Base-by-base conservation (phyloP, 495 filamentous ascomycete species). In the Sporormia fimetaria region DNA sequence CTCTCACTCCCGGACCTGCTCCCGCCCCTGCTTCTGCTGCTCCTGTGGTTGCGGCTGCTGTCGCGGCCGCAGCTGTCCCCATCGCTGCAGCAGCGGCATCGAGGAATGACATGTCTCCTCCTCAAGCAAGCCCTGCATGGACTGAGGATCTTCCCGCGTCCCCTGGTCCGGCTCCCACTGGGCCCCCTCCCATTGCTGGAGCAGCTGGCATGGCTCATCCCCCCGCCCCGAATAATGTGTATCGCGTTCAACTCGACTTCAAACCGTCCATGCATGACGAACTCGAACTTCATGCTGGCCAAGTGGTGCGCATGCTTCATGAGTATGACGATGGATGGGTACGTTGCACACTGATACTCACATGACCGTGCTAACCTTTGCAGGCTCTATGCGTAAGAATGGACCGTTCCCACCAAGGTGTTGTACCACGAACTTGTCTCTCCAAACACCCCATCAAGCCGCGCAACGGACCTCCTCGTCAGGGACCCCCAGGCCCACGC, bases 281-380 rank as follows among this genome's bases (percentile, higher is more conserved):
- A 59, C 62, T 99, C 51, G 80, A 69, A 29, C 73, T 99, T 8
- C 69, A 64, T 28, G 69, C 77, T 31, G 90, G 90, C 48, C 74
- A 85, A 39, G 69, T 99, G 3, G 81, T 96, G 21, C 71, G 88
- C 38, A 67, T 99, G 46, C 60, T 96, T 24, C 86, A 96, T 50
- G 88, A 94, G 61, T 99, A 96, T 59, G 92, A 99, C 58, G 90
- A 99, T 67, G 90, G 90, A 57, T 99, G 90, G 90, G 83, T 86
- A 76, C 70, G 79, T 69, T 10, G 5, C 41, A 14, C 24, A 46
- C 17, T 7, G 25, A n/a, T 16, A 6, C 16, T 16, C 11, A 27
- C 10, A 12, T 32, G 3, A 35, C 7, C 16, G 33, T 41, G 53
- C 68, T 72, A 68, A 76, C 56, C 47, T 47, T 2, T 42, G 23